phyloP scores from a whole-genome alignment of 2,329 filamentous ascomycete species.

The Westerdykella ornata region DNA sequence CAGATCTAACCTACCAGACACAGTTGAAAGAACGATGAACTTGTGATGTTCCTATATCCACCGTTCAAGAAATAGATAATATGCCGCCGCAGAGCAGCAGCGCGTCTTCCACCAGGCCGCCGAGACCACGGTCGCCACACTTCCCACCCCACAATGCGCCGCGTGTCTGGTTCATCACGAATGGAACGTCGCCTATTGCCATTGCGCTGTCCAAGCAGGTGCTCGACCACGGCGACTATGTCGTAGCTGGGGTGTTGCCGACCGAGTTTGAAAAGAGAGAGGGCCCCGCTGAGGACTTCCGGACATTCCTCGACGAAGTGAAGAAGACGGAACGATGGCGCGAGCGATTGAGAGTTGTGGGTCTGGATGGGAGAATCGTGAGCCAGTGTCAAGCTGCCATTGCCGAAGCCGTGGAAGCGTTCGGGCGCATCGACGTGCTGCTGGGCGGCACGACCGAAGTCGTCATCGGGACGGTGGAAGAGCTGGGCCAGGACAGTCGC shows the following conservation, averaged over 20 bases:
- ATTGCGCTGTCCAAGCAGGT: constrained; percentile 75
- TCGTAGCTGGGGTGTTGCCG: constrained; percentile 75
- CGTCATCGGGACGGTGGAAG: constrained; percentile 84
- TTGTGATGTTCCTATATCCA: neutral
- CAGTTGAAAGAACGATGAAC: neutral
- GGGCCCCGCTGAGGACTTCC: constrained; percentile 67
- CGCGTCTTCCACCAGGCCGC: constrained; percentile 22
- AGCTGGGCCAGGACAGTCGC: constrained; percentile 65
- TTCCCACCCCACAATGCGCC: constrained; percentile 60
- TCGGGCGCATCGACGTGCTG: constrained; percentile 82
- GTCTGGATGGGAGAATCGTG: constrained; percentile 53
- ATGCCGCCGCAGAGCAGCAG: constrained; percentile 15
- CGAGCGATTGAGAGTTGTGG: constrained; percentile 62
- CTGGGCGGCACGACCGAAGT: constrained; percentile 87
- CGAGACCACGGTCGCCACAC: constrained; percentile 40
- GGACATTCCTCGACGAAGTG: constrained; percentile 63
- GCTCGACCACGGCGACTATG: constrained; percentile 85
- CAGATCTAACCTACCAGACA: too few species aligned
- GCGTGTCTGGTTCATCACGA: constrained; percentile 88
- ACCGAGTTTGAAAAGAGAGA: constrained; percentile 67
- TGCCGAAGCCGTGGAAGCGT: constrained; percentile 75
- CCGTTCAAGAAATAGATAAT: neutral
- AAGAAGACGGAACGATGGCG: constrained; percentile 72
- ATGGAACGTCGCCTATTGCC: constrained; percentile 75
- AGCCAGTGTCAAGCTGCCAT: constrained; percentile 77